Conservation (phyloP, 257 asterid genomes). For the Solanum ossicruentum region DNA sequence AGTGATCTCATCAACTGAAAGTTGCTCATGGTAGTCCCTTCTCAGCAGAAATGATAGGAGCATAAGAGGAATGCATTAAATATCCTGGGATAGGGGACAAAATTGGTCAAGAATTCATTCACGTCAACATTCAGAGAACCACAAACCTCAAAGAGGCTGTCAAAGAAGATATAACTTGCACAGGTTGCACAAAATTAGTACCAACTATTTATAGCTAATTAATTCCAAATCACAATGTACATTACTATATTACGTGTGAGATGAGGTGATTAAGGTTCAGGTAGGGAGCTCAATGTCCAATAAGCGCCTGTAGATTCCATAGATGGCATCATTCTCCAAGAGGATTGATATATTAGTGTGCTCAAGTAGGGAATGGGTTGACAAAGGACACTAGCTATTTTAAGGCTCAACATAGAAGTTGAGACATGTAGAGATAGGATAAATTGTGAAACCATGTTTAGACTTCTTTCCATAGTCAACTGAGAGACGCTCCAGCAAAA, state of each 20-base stretch:
- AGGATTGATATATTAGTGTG: slow-evolving; percentile 12
- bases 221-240: too few species aligned
- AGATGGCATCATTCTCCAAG: slow-evolving; percentile 12
- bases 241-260: neutral
- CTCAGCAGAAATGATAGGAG: slow-evolving; percentile 4
- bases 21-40: slow-evolving; percentile 2
- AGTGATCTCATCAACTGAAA: slow-evolving; percentile 4
- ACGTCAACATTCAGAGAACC: slow-evolving; percentile 3
- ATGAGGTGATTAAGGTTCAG: slow-evolving; percentile 4
- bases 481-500: slow-evolving; percentile 9
- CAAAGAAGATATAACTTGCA: slow-evolving; percentile 6
- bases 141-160: slow-evolving; percentile 7
- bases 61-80: slow-evolving; percentile 3
- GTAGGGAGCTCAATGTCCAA: slow-evolving; percentile 14
- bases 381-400: slow-evolving; percentile 4
- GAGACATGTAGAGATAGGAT: slow-evolving; percentile 15
- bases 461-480: slow-evolving; percentile 17
- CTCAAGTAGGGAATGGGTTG: slow-evolving; percentile 15
- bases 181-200: neutral
- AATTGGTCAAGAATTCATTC: slow-evolving; percentile 4
- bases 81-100: slow-evolving; percentile 4
- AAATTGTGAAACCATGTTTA: slow-evolving; percentile 15
- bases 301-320: slow-evolving; percentile 9
- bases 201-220: neutral
- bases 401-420: slow-evolving; percentile 16